Evolutionary conservation across 2,329 filamentous ascomycete species (phyloP).

Genomic region (Diaporthe sp.): DNA sequence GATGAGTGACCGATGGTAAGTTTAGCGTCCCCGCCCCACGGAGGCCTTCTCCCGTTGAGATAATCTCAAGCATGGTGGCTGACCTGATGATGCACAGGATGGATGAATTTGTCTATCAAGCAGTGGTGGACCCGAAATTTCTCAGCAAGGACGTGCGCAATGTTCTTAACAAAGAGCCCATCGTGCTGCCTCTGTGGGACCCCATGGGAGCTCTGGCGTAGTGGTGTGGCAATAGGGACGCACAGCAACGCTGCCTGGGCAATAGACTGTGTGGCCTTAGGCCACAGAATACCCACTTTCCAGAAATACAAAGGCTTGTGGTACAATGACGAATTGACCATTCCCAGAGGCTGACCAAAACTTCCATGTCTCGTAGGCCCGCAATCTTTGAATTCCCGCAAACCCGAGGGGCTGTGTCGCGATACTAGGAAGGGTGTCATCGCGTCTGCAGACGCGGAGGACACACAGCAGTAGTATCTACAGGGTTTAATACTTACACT

Average conservation of each 20-base stretch:
- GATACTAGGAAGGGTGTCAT: not conserved
- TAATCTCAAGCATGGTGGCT: not conserved
- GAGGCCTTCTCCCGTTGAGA: not conserved
- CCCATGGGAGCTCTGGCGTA: constrained; percentile 82
- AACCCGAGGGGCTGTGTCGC: not conserved
- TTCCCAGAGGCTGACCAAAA: not conserved
- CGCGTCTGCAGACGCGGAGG: not conserved
- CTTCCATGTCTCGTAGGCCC: not conserved
- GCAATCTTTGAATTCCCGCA: not conserved
- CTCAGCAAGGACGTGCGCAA: constrained; percentile 76
- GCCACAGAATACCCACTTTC: not conserved
- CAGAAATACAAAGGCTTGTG: not conserved
- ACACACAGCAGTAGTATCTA: not conserved
- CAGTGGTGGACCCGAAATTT: constrained; percentile 82
- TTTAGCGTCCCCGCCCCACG: not conserved
- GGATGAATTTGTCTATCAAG: constrained; percentile 88
- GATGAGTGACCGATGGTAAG: constrained; percentile 81
- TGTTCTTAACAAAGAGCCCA: constrained; percentile 78
- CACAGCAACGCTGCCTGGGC: not conserved
- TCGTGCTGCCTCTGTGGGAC: constrained; percentile 83
- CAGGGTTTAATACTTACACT: not conserved
- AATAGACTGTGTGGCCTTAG: not conserved
- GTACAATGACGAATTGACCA: not conserved
- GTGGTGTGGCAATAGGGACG: not conserved
- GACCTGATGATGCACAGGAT: constrained; percentile 54